Percentiles rank a stretch among this genome's conserved stretches.
phyloP scores from a whole-genome alignment of 768 basidiomycete genomes.

The Kockovaella imperatae region DNA sequence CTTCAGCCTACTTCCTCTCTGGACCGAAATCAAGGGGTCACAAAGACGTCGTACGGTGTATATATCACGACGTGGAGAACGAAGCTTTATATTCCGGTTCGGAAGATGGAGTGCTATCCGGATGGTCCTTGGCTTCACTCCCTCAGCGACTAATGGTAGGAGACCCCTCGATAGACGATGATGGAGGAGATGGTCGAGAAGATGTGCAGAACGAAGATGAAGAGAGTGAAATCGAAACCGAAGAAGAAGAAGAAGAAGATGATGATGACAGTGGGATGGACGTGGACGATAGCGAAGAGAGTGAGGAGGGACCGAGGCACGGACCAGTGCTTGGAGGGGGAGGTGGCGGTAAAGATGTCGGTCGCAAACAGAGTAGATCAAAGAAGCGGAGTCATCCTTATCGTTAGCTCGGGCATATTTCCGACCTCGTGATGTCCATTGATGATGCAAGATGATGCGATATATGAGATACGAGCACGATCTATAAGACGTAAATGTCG shows the following conservation, averaged over 20 bases:
- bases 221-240: slow-evolving; percentile 10
- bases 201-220: slow-evolving; percentile 9
- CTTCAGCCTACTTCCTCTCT: slow-evolving; percentile 37
- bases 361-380: slow-evolving; percentile 1
- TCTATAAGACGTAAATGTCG: no score
- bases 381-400: slow-evolving; percentile 5
- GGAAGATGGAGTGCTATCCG: slow-evolving; percentile 41
- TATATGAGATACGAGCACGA: no score
- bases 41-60: slow-evolving; percentile 39
- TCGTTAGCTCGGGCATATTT: no score
- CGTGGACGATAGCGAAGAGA: slow-evolving; percentile 7
- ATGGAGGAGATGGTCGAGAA: slow-evolving; percentile 14
- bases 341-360: not conserved
- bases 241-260: slow-evolving; percentile 10
- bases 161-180: slow-evolving; percentile 29
- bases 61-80: slow-evolving; percentile 36
- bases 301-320: slow-evolving; percentile 5
- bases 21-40: slow-evolving; percentile 29
- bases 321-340: slow-evolving; percentile 2
- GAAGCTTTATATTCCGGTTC: slow-evolving; percentile 43
- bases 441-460: no score
- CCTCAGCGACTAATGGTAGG: slow-evolving; percentile 23
- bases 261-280: no score
- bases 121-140: slow-evolving; percentile 33
- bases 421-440: no score